phyloP scores from a whole-genome alignment of 2,329 filamentous ascomycete genomes.

The Trichophyton rubrum region DNA sequence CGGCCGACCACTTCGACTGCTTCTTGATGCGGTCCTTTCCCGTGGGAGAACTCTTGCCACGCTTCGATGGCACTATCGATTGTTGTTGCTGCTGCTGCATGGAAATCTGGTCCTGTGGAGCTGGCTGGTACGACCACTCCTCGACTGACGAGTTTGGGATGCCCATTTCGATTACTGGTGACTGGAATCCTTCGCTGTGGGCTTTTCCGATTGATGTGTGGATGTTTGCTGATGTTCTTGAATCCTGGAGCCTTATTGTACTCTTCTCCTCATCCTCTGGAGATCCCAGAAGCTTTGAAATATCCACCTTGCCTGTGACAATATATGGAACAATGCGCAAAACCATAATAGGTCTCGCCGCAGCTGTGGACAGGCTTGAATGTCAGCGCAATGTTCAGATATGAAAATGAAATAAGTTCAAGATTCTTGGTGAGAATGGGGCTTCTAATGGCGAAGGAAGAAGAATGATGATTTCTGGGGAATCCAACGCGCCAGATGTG shows the following conservation, averaged over 20 bases:
- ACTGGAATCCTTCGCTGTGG: background rate
- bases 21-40: constrained; percentile 45
- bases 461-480: background rate
- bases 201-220: background rate
- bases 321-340: constrained; percentile 10
- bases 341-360: constrained; percentile 8
- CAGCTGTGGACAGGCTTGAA: background rate
- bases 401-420: background rate
- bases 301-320: constrained; percentile 16
- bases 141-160: constrained; percentile 1
- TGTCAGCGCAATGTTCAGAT: background rate
- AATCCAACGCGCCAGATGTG: background rate
- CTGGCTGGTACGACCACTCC: constrained; percentile 4
- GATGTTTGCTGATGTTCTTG: constrained; percentile 1
- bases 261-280: constrained; percentile 14
- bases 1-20: constrained; percentile 91
- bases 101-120: constrained; percentile 2
- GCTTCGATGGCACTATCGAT: constrained; percentile 1
- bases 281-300: constrained; percentile 14
- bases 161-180: constrained; percentile 2
- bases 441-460: background rate
- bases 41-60: background rate
- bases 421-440: background rate
- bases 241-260: background rate
- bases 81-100: background rate